phyloP scores from a whole-genome alignment of 164 flowering plant species.

The Stephania japonica region DNA sequence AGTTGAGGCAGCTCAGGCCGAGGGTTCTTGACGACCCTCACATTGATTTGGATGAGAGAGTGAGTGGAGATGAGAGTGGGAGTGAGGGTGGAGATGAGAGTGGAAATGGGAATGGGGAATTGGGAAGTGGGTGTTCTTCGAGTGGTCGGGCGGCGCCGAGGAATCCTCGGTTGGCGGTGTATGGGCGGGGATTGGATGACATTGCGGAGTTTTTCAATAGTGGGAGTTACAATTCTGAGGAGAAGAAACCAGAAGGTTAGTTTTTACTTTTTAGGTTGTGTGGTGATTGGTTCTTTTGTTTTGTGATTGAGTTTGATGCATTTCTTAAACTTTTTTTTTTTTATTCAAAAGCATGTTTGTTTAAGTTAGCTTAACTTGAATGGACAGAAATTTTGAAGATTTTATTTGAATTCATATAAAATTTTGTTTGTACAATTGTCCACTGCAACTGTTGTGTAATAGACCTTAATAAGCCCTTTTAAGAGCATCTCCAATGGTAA shows the following conservation, averaged over 20 bases:
- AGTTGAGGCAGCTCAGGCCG: too few species aligned
- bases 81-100: background rate
- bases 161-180: constrained; percentile 73
- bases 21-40: too few species aligned
- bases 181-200: constrained; percentile 57
- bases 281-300: background rate
- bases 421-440: too few species aligned
- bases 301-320: background rate
- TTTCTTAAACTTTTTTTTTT: too few species aligned
- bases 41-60: background rate
- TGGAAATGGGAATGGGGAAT: background rate
- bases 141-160: constrained; percentile 51
- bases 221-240: constrained; percentile 48
- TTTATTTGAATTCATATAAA: too few species aligned
- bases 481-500: too few species aligned
- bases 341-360: too few species aligned
- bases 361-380: too few species aligned
- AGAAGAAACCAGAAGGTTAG: constrained; percentile 39
- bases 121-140: background rate
- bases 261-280: background rate
- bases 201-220: constrained; percentile 57
- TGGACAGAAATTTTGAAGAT: too few species aligned
- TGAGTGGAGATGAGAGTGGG: background rate
- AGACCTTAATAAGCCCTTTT: too few species aligned
- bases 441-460: too few species aligned